Evolutionary conservation across 2,329 filamentous ascomycete species (phyloP).

Genomic region (Trichophyton benhamiae): DNA sequence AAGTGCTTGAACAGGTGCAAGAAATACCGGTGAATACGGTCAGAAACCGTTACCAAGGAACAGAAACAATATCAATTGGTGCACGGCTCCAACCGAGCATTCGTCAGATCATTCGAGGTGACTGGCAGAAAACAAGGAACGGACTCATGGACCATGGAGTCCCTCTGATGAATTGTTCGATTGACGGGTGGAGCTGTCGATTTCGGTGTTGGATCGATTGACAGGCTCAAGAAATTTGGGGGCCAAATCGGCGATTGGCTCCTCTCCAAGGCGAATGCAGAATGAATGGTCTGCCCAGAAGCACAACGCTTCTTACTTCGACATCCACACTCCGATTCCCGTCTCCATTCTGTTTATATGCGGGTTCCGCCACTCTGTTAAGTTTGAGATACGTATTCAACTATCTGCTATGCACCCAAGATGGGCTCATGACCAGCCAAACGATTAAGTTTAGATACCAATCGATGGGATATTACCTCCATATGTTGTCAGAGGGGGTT

Average conservation of each 20-base stretch:
- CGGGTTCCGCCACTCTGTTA: not conserved
- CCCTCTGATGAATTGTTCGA: not conserved
- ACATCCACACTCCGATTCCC: not conserved
- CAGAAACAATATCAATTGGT: not conserved
- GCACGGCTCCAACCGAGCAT: not conserved
- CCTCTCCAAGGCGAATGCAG: not conserved
- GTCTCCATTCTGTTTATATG: not conserved
- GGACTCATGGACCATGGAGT: not conserved
- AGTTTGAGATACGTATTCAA: not conserved
- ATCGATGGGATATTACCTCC: not conserved
- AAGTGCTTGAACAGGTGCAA: not conserved
- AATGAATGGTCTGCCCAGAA: not conserved
- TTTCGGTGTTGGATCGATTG: not conserved
- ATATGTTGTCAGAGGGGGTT: not conserved
- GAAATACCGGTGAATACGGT: too few relatives aligned
- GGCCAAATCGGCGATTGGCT: constrained; percentile 1
- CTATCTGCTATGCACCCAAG: not conserved
- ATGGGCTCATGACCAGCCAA: not conserved
- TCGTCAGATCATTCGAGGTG: not conserved
- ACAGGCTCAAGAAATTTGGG: not conserved
- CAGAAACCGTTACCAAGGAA: not conserved
- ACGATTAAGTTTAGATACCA: not conserved
- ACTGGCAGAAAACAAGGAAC: not conserved
- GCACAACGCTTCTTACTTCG: not conserved
- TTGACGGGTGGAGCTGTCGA: not conserved